A percentile compares a stretch with the other conserved stretches of the same genome.
Conservation (phyloP, 179 eudicot genomes). For the Silene noctiflora region DNA sequence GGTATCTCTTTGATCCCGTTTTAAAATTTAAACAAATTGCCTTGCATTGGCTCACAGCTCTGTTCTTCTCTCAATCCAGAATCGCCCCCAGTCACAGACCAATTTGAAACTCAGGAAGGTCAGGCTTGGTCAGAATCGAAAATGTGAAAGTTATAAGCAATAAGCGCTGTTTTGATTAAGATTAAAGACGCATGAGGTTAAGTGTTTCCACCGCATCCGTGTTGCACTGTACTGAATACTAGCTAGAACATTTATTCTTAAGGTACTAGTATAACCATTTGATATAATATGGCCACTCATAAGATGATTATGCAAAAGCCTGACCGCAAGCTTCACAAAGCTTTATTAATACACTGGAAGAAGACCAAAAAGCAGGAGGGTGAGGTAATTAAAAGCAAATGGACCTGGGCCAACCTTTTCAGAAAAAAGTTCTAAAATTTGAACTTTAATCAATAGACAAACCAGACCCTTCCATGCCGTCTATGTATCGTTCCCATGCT, state of each 20-base stretch:
- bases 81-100: not conserved
- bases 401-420: not conserved
- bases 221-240: not conserved
- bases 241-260: not conserved
- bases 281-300: not conserved
- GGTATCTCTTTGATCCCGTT: not conserved
- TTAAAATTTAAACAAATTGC: too few relatives aligned
- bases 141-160: not conserved
- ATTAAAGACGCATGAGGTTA: not conserved
- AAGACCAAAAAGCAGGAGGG: not conserved
- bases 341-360: not conserved
- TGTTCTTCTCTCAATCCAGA: not conserved
- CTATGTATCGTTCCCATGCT: too few relatives aligned
- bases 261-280: not conserved
- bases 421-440: not conserved
- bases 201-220: not conserved
- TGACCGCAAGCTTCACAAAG: not conserved
- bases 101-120: not conserved
- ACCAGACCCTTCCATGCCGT: not conserved
- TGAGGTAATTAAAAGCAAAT: not conserved
- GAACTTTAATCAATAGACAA: not conserved
- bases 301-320: not conserved
- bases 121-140: not conserved
- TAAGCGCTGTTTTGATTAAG: not conserved
- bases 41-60: not conserved